Evolutionary conservation across 495 filamentous ascomycete species (phyloP), one percentile per base, ranked within the genome.

Genomic region (Aspergillus nanangensis): DNA sequence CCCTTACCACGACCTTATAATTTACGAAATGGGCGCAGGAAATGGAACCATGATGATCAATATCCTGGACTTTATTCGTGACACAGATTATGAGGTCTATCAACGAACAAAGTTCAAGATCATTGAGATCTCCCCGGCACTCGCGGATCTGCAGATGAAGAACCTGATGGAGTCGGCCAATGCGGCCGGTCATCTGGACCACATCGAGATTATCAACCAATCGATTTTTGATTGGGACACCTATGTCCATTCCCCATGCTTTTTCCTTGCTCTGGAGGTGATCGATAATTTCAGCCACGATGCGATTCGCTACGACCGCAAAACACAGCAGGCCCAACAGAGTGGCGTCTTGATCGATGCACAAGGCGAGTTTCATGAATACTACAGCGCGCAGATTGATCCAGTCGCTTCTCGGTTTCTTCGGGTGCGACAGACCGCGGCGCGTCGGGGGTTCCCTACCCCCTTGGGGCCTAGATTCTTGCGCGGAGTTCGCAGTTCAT

Each of bases 221-320:
- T 94, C 88, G 53, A 88, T 99, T 60, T 97, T 99, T 64, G 84
- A 93, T 62, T 99, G 94, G 93, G 71, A 84, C 51, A 76, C 73
- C 19, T 87, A 86, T 47, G 88, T 95, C 13, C 82, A 89, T 7
- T 86, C 83, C 1, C 92, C 93, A 0, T 96, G 93, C 72, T 99
- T 93, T 72, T 96, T 99, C 72, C 78, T 99, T 4, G 93, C 91
- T n/a, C 83, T 99, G 55, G 93, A 99, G 61, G 93, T 99, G 45
- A 91, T 96, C 57, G 93, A 99, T 69, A 99, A 99, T 67, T 97
- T 99, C 66, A 82, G 87, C 18, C 93, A 99, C 70, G 93, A 99
- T 70, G 75, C 82, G 32, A 79, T 99, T 55, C 89, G 93, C 52
- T 96, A 95, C 73, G 82, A 96, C 63, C 67, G 77, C 5, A 56